A percentile compares a stretch with the other conserved stretches of the same genome.
These are phyloP conservation scores for Ophiosphaerella herpotricha DNA, from an alignment of 2,329 filamentous ascomycete genomes.

Conservation along the genomic window DNA sequence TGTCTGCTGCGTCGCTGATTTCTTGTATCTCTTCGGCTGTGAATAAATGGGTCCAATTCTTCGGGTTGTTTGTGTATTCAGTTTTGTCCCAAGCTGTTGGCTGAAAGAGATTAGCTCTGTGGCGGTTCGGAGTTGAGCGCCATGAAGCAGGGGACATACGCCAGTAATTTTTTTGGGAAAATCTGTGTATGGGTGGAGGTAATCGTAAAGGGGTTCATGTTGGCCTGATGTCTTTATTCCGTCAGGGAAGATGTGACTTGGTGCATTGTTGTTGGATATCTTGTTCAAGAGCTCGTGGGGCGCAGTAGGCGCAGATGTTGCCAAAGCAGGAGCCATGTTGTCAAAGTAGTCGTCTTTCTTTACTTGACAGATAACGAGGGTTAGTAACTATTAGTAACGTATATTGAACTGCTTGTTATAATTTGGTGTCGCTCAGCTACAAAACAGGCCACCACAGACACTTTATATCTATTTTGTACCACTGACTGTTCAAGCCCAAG, in stretches of 20 bases:
- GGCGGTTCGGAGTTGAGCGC: not conserved
- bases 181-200: constrained; percentile 67
- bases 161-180: constrained; percentile 75
- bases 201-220: constrained; percentile 68
- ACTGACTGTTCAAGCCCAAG: constrained; percentile 16
- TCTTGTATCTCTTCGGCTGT: constrained; percentile 69
- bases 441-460: not conserved
- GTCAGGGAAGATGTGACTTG: constrained; percentile 63
- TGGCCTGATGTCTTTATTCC: constrained; percentile 73
- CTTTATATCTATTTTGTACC: constrained; percentile 18
- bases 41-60: constrained; percentile 75
- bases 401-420: too few species aligned
- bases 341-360: not conserved
- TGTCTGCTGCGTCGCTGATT: constrained; percentile 68
- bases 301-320: constrained; percentile 41
- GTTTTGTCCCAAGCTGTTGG: constrained; percentile 73
- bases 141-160: not conserved
- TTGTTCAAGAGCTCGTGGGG: constrained; percentile 43
- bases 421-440: too few species aligned
- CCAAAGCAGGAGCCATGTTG: constrained; percentile 49
- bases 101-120: not conserved
- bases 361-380: too few species aligned
- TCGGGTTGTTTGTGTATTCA: constrained; percentile 65
- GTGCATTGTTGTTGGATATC: constrained; percentile 39
- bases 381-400: not conserved